phyloP scores from a whole-genome alignment of 805 yeast species.

The Saccharomycopsis guyanensis region DNA sequence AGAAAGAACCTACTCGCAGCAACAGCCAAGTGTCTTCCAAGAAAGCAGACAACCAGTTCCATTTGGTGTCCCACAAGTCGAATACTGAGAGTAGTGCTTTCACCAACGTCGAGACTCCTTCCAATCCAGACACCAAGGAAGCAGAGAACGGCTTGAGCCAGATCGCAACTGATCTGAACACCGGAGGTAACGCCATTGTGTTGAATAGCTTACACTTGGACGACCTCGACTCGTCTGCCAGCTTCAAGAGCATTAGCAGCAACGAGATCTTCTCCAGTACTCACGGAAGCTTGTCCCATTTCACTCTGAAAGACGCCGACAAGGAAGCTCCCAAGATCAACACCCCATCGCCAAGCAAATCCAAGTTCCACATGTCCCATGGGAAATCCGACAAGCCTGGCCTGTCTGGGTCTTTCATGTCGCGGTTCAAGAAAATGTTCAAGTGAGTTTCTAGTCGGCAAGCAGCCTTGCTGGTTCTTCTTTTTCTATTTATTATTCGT shows the following conservation, averaged over 20 bases:
- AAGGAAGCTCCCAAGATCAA: neutral
- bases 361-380: neutral
- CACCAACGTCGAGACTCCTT: constrained; percentile 19
- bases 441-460: constrained; percentile 3
- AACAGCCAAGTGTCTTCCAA: constrained; percentile 2
- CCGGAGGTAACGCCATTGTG: constrained; percentile 1
- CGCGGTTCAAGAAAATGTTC: constrained; percentile 14
- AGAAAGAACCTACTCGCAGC: neutral
- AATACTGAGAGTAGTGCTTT: constrained; percentile 21
- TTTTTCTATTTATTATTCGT: neutral
- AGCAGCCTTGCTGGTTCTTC: neutral
- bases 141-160: constrained; percentile 17
- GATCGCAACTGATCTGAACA: constrained; percentile 3
- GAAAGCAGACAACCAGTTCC: neutral
- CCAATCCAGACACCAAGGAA: constrained; percentile 17
- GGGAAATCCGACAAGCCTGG: neutral
- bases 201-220: constrained; percentile 20
- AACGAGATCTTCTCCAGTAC: constrained; percentile 20
- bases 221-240: constrained; percentile 20
- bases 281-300: constrained; percentile 15
- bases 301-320: constrained; percentile 1
- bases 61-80: constrained; percentile 10
- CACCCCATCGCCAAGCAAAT: neutral
- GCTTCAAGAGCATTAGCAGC: constrained; percentile 21
- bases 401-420: constrained; percentile 8